Base-by-base conservation (phyloP, 176 grass and related monocot species). In the Neostapfia colusana region DNA sequence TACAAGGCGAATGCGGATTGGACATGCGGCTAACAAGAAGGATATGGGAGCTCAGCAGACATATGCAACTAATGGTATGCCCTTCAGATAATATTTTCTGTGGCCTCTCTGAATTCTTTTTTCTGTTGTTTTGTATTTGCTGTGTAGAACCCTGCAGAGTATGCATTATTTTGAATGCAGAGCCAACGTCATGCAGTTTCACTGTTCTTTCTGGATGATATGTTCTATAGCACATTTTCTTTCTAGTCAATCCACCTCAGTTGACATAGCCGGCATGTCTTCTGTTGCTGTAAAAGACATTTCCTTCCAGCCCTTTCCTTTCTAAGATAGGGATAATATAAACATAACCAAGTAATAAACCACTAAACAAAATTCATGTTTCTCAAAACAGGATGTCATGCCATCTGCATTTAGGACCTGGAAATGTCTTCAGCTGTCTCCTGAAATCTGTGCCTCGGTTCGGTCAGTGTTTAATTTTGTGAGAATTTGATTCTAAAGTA, bases 1-100 rank as follows among this genome's bases (percentile, higher is more conserved):
- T 62, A 67, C 90, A 15, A 93, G 93, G 79, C 74, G 51, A 31
- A 97, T 97, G 90, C 87, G 93, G 74, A 78, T 97, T 83, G 93
- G 93, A 28, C 43, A 80, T 65, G 93, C 93, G 36, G 83, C 88
- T 36, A 97, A 85, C 83, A 93, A 90, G 73, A 97, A 97, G 81
- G 89, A 63, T 73, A 82, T 73, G 25, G 79, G 76, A 66, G 37
- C 82, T 78, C 93, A 92, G 74, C 87, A 90, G 44, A 85, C 74
- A 75, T 79, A 86, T 36, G 60, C 81, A n/a, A 68, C 81, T 67
- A 90, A 84, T 41, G 88, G 88, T 90, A 84, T 0, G 44, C 16
- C 8, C 45, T 28, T 28, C 2, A 1, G 18, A 8, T 39, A 66
- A 44, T 2, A 24, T 75, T 53, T 36, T 43, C 15, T 25, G 0